A percentile compares a stretch with the other conserved stretches of the same genome.
These are phyloP conservation scores for Colletotrichum sp. DNA, from an alignment of 2,329 filamentous ascomycete species.

Conservation along the genomic window DNA sequence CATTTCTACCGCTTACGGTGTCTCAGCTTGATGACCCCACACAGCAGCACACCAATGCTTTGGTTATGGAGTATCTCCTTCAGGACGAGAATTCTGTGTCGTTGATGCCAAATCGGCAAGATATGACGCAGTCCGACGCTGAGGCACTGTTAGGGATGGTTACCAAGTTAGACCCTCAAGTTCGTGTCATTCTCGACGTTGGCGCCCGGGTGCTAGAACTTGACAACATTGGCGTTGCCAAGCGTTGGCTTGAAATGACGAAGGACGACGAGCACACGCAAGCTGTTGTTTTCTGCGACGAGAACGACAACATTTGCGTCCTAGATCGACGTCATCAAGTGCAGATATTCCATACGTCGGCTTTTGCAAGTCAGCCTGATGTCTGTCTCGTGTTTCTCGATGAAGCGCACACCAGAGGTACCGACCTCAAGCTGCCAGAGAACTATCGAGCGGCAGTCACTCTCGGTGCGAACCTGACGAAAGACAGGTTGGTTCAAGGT, in stretches of 20 bases:
- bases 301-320: slow-evolving; percentile 59
- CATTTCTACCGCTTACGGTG: slow-evolving; percentile 62
- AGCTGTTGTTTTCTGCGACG: slow-evolving; percentile 63
- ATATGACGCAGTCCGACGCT: slow-evolving; percentile 32
- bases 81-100: slow-evolving; percentile 52
- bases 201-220: slow-evolving; percentile 74
- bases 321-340: slow-evolving; percentile 50
- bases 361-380: slow-evolving; percentile 61
- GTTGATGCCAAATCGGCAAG: slow-evolving; percentile 24
- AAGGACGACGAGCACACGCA: slow-evolving; percentile 29
- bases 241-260: slow-evolving; percentile 53
- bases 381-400: slow-evolving; percentile 72
- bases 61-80: slow-evolving; percentile 66
- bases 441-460: slow-evolving; percentile 71
- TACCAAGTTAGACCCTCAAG: slow-evolving; percentile 35
- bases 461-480: slow-evolving; percentile 67
- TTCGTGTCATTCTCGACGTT: slow-evolving; percentile 71
- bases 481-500: slow-evolving; percentile 75
- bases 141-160: slow-evolving; percentile 52
- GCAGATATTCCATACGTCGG: slow-evolving; percentile 61
- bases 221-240: slow-evolving; percentile 59
- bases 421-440: slow-evolving; percentile 66
- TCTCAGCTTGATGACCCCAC: slow-evolving; percentile 57
- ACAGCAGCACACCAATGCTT: slow-evolving; percentile 70
- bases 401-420: slow-evolving; percentile 73